phyloP scores from a whole-genome alignment of 2,329 filamentous ascomycete species.

The Dactylellina drechsleri region DNA sequence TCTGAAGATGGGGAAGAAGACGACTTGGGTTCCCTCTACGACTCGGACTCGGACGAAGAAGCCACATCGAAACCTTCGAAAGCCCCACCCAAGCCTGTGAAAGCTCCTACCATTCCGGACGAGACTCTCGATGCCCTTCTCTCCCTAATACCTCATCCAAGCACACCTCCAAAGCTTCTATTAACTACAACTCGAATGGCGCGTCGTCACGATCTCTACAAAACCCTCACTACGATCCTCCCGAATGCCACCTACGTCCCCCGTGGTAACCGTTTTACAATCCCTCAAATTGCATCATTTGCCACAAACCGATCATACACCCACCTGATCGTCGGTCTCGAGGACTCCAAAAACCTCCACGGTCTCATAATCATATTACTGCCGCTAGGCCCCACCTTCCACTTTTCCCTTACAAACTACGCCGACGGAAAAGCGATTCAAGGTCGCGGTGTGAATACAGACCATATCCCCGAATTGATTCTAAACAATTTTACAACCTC shows the following conservation, averaged over 20 bases:
- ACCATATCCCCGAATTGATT: constrained; percentile 87
- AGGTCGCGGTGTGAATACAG: constrained; percentile 88
- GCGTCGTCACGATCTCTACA: constrained; percentile 83
- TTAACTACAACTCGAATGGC: constrained; percentile 91
- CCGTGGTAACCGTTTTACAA: constrained; percentile 87
- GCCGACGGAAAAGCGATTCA: constrained; percentile 86
- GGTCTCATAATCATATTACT: constrained; percentile 86
- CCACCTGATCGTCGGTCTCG: constrained; percentile 82
- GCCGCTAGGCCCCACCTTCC: constrained; percentile 86
- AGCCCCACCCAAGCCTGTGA: constrained; percentile 68
- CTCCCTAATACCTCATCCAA: constrained; percentile 62
- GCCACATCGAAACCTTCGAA: constrained; percentile 57
- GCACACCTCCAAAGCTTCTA: constrained; percentile 80
- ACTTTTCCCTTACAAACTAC: constrained; percentile 91
- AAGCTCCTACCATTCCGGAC: constrained; percentile 70
- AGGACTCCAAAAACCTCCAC: constrained; percentile 85
- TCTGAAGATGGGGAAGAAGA: constrained; percentile 61
- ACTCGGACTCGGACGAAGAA: constrained; percentile 66
- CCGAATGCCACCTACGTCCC: constrained; percentile 84
- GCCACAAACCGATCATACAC: constrained; percentile 78
- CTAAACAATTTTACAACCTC: constrained; percentile 96
- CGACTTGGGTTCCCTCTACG: constrained; percentile 82
- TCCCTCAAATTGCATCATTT: constrained; percentile 88
- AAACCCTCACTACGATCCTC: constrained; percentile 81
- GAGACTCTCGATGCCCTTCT: constrained; percentile 72